phyloP scores from a whole-genome alignment of 768 basidiomycete species.

The Suillus occidentalis region DNA sequence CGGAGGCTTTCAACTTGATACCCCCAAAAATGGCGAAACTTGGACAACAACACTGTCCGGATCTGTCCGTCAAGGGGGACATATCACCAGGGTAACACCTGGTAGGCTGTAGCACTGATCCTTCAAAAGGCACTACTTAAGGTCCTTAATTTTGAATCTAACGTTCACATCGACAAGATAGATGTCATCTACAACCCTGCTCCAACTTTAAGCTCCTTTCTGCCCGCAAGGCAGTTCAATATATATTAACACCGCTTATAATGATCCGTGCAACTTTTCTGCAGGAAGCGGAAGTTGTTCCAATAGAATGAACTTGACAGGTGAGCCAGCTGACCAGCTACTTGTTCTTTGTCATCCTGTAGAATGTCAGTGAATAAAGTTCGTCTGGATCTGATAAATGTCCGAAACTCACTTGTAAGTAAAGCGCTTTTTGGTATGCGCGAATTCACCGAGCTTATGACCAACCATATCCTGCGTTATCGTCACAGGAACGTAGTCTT shows the following conservation, averaged over 20 bases:
- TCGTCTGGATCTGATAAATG: not conserved
- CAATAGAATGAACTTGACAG: not conserved
- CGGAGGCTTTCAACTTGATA: slow-evolving; percentile 6
- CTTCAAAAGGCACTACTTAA: not conserved
- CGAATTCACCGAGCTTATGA: slow-evolving; percentile 95
- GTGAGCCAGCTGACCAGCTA: slow-evolving; percentile 18
- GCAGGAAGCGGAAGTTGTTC: not conserved
- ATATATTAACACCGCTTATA: not conserved
- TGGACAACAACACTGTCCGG: slow-evolving; percentile 21
- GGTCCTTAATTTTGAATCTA: not conserved
- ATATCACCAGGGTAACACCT: slow-evolving; percentile 32
- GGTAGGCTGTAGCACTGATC: not conserved
- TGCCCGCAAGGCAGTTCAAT: not conserved
- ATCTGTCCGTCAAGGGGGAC: slow-evolving; percentile 26
- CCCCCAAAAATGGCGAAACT: slow-evolving; percentile 7
- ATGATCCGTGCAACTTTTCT: not conserved
- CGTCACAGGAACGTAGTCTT: slow-evolving; percentile 79
- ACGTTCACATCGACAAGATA: slow-evolving; percentile 6
- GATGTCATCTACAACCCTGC: slow-evolving; percentile 4
- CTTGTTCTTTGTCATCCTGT: slow-evolving; percentile 45
- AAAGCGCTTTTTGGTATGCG: slow-evolving; percentile 86
- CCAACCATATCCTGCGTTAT: slow-evolving; percentile 98
- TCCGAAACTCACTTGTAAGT: slow-evolving; percentile 69
- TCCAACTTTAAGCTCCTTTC: not conserved
- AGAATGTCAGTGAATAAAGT: slow-evolving; percentile 7